Conservation (phyloP, 306 rosid genomes). For the Corylus heterophylla region DNA sequence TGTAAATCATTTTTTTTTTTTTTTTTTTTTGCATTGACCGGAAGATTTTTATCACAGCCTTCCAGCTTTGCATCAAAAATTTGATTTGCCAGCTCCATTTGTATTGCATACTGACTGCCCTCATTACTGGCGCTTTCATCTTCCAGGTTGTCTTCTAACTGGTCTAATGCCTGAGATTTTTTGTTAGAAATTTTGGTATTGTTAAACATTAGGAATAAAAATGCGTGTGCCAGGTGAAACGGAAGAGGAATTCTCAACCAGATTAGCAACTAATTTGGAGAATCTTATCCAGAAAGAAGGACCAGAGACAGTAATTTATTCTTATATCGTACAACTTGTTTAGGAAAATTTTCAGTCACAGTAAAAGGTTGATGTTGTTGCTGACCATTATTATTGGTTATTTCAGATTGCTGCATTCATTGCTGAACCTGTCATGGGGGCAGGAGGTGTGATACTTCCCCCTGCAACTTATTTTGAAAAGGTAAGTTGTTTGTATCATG, state of each 20-base stretch:
- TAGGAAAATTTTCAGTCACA: slow-evolving; percentile 18
- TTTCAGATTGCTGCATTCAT: slow-evolving; percentile 95
- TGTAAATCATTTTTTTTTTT: neutral
- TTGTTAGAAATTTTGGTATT: slow-evolving; percentile 8
- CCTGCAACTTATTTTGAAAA: slow-evolving; percentile 89
- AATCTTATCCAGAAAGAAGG: slow-evolving; percentile 86
- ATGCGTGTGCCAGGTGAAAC: slow-evolving; percentile 75
- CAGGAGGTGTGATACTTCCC: slow-evolving; percentile 91
- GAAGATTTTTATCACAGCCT: slow-evolving; percentile 53
- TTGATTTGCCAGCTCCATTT: slow-evolving; percentile 95
- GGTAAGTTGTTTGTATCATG: slow-evolving; percentile 44
- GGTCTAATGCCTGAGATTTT: slow-evolving; percentile 14
- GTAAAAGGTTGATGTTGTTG: slow-evolving; percentile 4
- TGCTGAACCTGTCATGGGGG: slow-evolving; percentile 97
- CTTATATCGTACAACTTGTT: slow-evolving; percentile 13
- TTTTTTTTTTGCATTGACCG: slow-evolving; percentile 18
- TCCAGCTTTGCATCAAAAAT: slow-evolving; percentile 85
- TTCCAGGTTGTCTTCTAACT: slow-evolving; percentile 68
- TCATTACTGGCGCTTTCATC: slow-evolving; percentile 94
- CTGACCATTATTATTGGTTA: slow-evolving; percentile 9
- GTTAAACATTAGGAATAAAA: slow-evolving; percentile 23
- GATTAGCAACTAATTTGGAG: slow-evolving; percentile 87
- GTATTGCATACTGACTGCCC: slow-evolving; percentile 96
- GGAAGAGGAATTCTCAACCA: slow-evolving; percentile 87
- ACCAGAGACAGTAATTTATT: slow-evolving; percentile 74